Evolutionary conservation across 805 yeast species (phyloP).

Genomic region (Aciculoconidium aculeatum): DNA sequence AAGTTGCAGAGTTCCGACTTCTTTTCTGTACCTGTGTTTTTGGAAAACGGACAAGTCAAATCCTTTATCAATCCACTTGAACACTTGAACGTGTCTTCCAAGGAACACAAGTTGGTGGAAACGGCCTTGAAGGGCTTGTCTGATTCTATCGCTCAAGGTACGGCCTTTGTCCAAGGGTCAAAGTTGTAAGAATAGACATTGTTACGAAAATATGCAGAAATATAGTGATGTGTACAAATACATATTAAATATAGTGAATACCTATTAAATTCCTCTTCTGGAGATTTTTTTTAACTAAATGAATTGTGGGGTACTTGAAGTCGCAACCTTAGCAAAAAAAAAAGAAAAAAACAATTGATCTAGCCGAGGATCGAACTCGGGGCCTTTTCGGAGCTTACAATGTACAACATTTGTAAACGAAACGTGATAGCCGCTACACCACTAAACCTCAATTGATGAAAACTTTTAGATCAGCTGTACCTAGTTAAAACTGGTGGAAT

Average conservation of each 20-base stretch:
- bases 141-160: conserved; percentile 36
- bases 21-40: conserved; percentile 44
- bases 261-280: too few relatives aligned
- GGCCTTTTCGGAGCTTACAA: conserved; percentile 32
- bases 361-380: too few relatives aligned
- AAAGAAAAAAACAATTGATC: conserved; percentile 20
- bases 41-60: conserved; percentile 32
- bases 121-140: conserved; percentile 36
- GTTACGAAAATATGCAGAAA: too few relatives aligned
- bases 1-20: conserved; percentile 35
- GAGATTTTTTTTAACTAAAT: too few relatives aligned
- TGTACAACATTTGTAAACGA: conserved; percentile 27
- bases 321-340: too few relatives aligned
- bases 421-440: conserved; percentile 37
- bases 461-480: too few relatives aligned
- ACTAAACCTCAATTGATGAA: conserved; percentile 22
- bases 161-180: conserved; percentile 32
- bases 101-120: conserved; percentile 29
- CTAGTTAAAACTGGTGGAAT: too few relatives aligned
- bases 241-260: too few relatives aligned
- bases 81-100: conserved; percentile 20
- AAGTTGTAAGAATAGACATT: too few relatives aligned
- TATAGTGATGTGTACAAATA: too few relatives aligned
- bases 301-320: too few relatives aligned
- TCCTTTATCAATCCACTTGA: conserved; percentile 33